Evolutionary conservation across 345 rosid species (phyloP).

Genomic region (Laguncularia racemosa): DNA sequence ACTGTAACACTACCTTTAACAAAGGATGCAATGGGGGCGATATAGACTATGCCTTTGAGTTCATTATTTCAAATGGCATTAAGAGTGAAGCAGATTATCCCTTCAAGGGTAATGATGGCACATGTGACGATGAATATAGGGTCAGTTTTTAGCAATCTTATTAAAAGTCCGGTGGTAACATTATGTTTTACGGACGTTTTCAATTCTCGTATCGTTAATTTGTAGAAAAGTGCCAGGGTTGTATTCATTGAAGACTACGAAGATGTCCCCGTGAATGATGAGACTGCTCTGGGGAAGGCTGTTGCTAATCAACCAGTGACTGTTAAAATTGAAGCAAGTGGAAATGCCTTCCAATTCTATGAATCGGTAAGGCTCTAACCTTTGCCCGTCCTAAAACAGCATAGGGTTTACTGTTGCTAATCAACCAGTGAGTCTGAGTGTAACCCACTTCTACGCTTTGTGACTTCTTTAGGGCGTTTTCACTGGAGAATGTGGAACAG

Average conservation of each 20-base stretch:
- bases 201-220: neutral
- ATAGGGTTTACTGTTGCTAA: too few species aligned
- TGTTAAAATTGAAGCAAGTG: conserved; percentile 81
- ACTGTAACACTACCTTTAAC: too few species aligned
- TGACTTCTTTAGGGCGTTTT: conserved; percentile 60
- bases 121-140: neutral
- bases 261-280: conserved; percentile 60
- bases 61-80: too few species aligned
- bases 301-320: conserved; percentile 74
- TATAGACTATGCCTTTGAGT: too few species aligned
- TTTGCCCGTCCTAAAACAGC: too few species aligned
- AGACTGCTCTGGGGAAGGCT: conserved; percentile 61
- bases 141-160: neutral
- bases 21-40: conserved; percentile 1
- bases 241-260: conserved; percentile 64
- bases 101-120: too few species aligned
- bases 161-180: neutral
- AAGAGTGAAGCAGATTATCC: too few species aligned
- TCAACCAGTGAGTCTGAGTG: too few species aligned
- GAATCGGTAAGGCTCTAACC: conserved; percentile 38
- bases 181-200: too few species aligned
- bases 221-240: conserved; percentile 79
- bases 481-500: conserved; percentile 70
- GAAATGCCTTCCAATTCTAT: conserved; percentile 74
- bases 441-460: neutral